phyloP scores from a whole-genome alignment of 2,329 filamentous ascomycete genomes.

The Trichoderma guizhouense region DNA sequence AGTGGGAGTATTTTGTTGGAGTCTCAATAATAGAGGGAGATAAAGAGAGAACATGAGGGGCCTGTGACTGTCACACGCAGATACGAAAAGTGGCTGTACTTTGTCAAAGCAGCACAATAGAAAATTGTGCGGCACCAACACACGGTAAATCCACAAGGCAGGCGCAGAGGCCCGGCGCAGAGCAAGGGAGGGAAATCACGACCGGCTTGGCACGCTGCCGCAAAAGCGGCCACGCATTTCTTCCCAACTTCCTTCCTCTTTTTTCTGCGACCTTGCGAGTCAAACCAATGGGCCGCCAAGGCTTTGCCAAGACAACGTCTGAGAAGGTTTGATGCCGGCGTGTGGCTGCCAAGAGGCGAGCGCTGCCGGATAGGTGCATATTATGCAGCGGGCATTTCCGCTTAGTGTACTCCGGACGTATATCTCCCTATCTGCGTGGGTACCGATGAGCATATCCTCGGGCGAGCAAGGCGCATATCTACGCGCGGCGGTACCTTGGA shows the following conservation, averaged over 20 bases:
- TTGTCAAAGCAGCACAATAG: background rate
- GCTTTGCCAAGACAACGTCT: constrained; percentile 11
- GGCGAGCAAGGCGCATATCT: background rate
- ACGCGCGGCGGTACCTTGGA: background rate
- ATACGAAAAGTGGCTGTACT: too few species aligned
- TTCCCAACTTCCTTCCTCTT: background rate
- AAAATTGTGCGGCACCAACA: background rate
- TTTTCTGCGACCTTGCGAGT: background rate
- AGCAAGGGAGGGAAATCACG: background rate
- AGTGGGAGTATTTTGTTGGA: too few species aligned
- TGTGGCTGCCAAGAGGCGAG: constrained; percentile 1
- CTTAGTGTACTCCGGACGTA: background rate
- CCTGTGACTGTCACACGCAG: background rate
- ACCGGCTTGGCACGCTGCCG: background rate
- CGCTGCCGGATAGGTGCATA: background rate
- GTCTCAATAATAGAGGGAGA: too few species aligned
- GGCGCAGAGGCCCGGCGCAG: background rate
- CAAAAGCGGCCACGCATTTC: constrained; percentile 2
- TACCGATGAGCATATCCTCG: background rate
- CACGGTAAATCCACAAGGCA: background rate
- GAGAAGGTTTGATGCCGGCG: background rate
- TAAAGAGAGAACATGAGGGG: too few species aligned
- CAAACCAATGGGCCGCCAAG: constrained; percentile 10
- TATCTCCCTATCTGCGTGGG: background rate
- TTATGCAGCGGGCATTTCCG: background rate